These are phyloP conservation scores for Phyllosticta paracitricarpa DNA, from an alignment of 2,329 filamentous ascomycete genomes.

Conservation along the genomic window DNA sequence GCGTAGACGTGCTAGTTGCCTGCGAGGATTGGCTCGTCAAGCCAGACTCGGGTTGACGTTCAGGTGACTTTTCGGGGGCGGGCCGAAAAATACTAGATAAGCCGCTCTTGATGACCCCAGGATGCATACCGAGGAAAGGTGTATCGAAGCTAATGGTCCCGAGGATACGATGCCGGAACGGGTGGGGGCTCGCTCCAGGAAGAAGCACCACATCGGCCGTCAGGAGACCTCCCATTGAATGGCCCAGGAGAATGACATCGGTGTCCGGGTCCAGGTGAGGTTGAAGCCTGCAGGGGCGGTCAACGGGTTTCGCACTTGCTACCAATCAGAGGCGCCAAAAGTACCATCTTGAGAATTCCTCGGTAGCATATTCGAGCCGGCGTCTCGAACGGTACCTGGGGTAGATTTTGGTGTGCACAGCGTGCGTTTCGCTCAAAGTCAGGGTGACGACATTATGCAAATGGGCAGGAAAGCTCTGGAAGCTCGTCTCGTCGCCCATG, in stretches of 20 bases:
- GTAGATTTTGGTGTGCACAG: conserved; percentile 79
- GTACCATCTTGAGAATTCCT: conserved; percentile 73
- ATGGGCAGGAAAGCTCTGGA: conserved; percentile 79
- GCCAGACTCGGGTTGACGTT: conserved; percentile 13
- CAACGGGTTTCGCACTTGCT: neutral
- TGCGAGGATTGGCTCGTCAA: neutral
- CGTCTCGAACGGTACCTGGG: conserved; percentile 69
- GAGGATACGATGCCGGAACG: conserved; percentile 64
- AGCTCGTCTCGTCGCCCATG: conserved; percentile 79
- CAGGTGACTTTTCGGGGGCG: conserved; percentile 13
- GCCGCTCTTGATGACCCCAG: conserved; percentile 73
- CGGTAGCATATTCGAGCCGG: conserved; percentile 60
- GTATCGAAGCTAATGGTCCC: conserved; percentile 77
- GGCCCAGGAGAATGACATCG: conserved; percentile 74
- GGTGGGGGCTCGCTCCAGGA: conserved; percentile 23
- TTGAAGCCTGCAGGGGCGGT: conserved; percentile 44
- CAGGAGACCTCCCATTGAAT: conserved; percentile 82
- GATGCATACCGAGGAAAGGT: conserved; percentile 80
- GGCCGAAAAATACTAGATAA: conserved; percentile 65
- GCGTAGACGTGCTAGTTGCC: conserved; percentile 1
- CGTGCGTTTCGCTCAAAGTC: conserved; percentile 60
- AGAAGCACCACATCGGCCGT: conserved; percentile 69
- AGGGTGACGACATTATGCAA: conserved; percentile 65
- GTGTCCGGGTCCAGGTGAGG: conserved; percentile 65
- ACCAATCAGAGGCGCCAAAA: conserved; percentile 15